Evolutionary conservation across 352 stramenopile species (phyloP), one percentile per base, ranked within the genome.

Genomic region (Globisporangium cederbergense): DNA sequence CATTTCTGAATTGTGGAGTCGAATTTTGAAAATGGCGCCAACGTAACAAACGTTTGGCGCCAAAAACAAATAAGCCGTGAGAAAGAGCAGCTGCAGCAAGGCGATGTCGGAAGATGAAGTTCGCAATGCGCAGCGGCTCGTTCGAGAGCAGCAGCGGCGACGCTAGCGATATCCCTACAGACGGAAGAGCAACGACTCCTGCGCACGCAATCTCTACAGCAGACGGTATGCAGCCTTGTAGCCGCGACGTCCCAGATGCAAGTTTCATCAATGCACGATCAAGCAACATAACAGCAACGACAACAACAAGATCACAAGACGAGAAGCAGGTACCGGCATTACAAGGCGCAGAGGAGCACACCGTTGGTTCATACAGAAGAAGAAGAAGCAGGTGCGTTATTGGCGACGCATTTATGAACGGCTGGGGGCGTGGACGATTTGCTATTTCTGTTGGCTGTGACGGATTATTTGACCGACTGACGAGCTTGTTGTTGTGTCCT

Each of bases 1-100:
- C 45, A 56, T 54, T 57, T 64, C 56, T 64, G 43, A 63, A 56
- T 63, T 63, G 56, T 18, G 10, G 40, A 16, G 43, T 36, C 5
- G 18, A 11, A 13, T 45, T 57, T 57, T 40, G 49, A 42, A 57
- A 57, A 56, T 38, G 50, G 50, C 50, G 50, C 50, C 50, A 55
- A 55, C 32, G 20, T 18, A 28, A 28, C 25, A 28, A 28, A 52
- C 22, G 7, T 52, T 57, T 56, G 50, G 28, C 28, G 42, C 22
- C 42, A 54, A 54, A 49, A 63, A 46, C 16, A 40, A 20, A 47
- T 47, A 3, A n/a, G 9, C n/a, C 28, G 28, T 30, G 50, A 56
- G 50, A 56, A 57, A 57, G 50, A 57, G 50, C 50, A 56, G 25
- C 25, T 28, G 25, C 25, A 2, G 2, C 16, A 53, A 13, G 30